Base-by-base conservation (phyloP, 1,284 basidiomycete species). In the Anthracocystis setariae region DNA sequence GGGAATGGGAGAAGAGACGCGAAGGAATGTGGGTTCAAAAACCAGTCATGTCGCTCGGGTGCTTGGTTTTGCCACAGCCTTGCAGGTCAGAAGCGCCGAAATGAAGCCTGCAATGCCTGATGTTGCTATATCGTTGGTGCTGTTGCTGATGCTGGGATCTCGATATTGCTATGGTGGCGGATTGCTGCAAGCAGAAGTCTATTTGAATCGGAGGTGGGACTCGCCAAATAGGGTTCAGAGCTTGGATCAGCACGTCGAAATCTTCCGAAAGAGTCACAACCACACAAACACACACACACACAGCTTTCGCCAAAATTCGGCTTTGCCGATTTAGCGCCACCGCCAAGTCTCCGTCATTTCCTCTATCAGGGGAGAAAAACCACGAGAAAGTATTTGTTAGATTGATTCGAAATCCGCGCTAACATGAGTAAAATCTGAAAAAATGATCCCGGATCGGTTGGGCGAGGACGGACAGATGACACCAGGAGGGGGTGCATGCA, bases 191-290 rank as follows among this genome's bases (percentile, higher is more conserved):
- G 12, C 29, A 29, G 12, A 29, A 29, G 12, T 29, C 5, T 29
- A n/a, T n/a, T n/a, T n/a, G n/a, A n/a, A n/a, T n/a, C n/a, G n/a
- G n/a, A n/a, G n/a, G 61, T 63, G 60, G 53, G 47, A 54, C 29
- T 29, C 35, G 35, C 12, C 8, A 37, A 5, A 17, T 17, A 21
- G 37, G 8, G 44, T 43, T 21, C 37, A 38, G 18, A 37, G 23
- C 29, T 21, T 44, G 27, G 21, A 24, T 39, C 32, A 44, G 33
- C 21, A n/a, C n/a, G 37, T 48, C 53, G 54, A 54, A 63, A 63
- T 37, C 48, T 56, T 63, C 35, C 48, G 48, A 55, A 66, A 51
- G 59, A 44, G 29, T 24, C 29, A 29, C 29, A n/a, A n/a, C n/a
- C n/a, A n/a, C n/a, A n/a, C n/a, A n/a, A n/a, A n/a, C n/a, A n/a